Base-by-base conservation (phyloP, 805 yeast genomes). In the Saccharomycopsis olivae region DNA sequence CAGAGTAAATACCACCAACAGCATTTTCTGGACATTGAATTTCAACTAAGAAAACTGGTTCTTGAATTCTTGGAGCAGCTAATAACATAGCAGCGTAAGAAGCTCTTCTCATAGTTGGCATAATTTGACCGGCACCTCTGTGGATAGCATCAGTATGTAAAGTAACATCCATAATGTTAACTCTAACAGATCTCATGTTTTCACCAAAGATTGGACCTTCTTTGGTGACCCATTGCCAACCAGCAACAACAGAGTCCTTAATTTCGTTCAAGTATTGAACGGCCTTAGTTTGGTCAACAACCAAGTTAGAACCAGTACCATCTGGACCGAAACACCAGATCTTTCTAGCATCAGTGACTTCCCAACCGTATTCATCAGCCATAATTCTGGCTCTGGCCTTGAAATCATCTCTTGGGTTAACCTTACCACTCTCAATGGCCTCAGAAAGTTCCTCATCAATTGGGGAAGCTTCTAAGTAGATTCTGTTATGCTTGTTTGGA, bases 241-340 rank as follows among this genome's bases (percentile, higher is more conserved):
- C 97, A 66, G 98, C 92, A 63, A 87, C 96, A 62, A 88, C 96
- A 62, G 95, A 89, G 72, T 89, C 98, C 85, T 89, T 89, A 79
- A 92, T 92, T 78, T 89, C 98, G 69, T 75, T 69, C 73, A 89
- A 80, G 87, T 88, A 89, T 76, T 92, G 97, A 51, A 89, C 97
- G 62, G 98, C 98, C 89, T 89, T 89, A 64, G 97, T 89, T 74
- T 88, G 96, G 76, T 89, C 98, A 69, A 89, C 94, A 64, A 89
- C 96, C 64, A 92, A 70, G 77, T 89, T 89, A 62, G 98, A 88
- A 73, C 98, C 98, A 68, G 74, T 79, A 71, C 96, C 96, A 65
- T 89, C 98, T 66, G 98, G 97, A 75, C 98, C 98, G 87, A 89
- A 89, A 83, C 96, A 86, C 98, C 98, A 89, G 65, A 89, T 92